Conservation (phyloP, 768 basidiomycete species). For the Clitopilus passeckerianus region DNA sequence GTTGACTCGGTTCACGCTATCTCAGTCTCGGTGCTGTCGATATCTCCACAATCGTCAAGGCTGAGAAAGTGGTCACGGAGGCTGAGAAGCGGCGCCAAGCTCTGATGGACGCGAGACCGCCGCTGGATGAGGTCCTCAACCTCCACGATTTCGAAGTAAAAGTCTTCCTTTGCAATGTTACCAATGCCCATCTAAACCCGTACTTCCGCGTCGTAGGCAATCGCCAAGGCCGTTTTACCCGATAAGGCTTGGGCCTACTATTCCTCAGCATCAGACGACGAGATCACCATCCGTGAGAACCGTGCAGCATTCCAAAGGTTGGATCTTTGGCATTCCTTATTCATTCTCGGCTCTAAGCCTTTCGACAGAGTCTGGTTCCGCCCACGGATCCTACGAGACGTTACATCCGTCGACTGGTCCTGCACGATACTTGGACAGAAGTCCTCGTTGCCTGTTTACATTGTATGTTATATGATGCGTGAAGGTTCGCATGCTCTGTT, state of each 20-base stretch:
- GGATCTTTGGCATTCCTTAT: neutral
- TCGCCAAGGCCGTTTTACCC: slow-evolving; percentile 74
- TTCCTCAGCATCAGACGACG: slow-evolving; percentile 90
- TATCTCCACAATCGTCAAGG: slow-evolving; percentile 55
- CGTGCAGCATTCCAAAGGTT: slow-evolving; percentile 87
- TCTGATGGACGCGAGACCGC: slow-evolving; percentile 59
- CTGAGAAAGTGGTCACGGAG: slow-evolving; percentile 58
- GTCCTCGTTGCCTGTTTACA: slow-evolving; percentile 72
- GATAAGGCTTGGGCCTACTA: slow-evolving; percentile 95
- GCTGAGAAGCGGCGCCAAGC: slow-evolving; percentile 65
- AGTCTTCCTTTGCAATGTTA: neutral
- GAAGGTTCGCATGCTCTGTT: neutral
- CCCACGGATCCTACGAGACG: slow-evolving; percentile 80
- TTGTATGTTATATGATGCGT: slow-evolving; percentile 35
- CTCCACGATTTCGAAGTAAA: slow-evolving; percentile 89
- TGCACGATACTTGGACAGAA: slow-evolving; percentile 70
- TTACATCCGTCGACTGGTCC: slow-evolving; percentile 77
- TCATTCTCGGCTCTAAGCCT: slow-evolving; percentile 1
- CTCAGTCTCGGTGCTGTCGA: slow-evolving; percentile 67
- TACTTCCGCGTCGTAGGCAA: slow-evolving; percentile 40
- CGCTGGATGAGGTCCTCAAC: slow-evolving; percentile 74
- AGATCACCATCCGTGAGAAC: slow-evolving; percentile 85
- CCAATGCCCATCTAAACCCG: neutral
- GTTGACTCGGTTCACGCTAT: slow-evolving; percentile 3
- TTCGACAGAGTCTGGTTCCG: slow-evolving; percentile 75